Base-by-base conservation (phyloP, 768 basidiomycete genomes). In the Amanita rimosa region DNA sequence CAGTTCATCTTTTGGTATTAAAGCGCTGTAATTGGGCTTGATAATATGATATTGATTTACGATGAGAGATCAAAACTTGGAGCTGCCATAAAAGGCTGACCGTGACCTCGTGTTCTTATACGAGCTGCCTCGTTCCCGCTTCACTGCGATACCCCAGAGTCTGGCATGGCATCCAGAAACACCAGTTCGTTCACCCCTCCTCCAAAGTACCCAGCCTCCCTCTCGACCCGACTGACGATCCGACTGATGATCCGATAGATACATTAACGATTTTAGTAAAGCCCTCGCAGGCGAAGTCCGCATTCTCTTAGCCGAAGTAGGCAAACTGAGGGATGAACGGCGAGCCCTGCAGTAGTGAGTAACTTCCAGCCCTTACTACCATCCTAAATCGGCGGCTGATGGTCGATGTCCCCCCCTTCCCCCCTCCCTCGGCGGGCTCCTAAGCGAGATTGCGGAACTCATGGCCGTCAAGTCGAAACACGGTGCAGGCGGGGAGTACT, bases 391-490 rank as follows among this genome's bases (percentile, higher is more conserved):
- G 10, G 29, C 3, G 31, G 31, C 31, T 31, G 31, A 13, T 13
- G 31, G 13, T 31, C 31, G 31, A 31, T 31, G 11, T 31, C 31
- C 31, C 31, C 11, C n/a, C n/a, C n/a, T n/a, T n/a, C n/a, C n/a
- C n/a, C n/a, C n/a, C n/a, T n/a, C n/a, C n/a, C n/a, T n/a, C n/a
- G n/a, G n/a, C n/a, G n/a, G 11, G 13, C 31, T 44, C 58, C 22
- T 5, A 14, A 90, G 88, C 54, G 88, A 92, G 63, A 87, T 92
- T 54, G 81, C 87, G 21, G 85, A 86, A 61, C 70, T 91, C 51
- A 84, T 91, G 84, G 75, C 78, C 44, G 71, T 88, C 44, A 86
- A 87, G 61, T 79, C 86, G 16, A 90, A 91, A 62, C 83, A 87
- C 60, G 82, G 85, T 16, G 74, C 81, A 1, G 85, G 82, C 33